Evolutionary conservation across 2,329 filamentous ascomycete genomes (phyloP), one percentile per base, ranked within the genome.

Genomic region (Epichloe elymi): DNA sequence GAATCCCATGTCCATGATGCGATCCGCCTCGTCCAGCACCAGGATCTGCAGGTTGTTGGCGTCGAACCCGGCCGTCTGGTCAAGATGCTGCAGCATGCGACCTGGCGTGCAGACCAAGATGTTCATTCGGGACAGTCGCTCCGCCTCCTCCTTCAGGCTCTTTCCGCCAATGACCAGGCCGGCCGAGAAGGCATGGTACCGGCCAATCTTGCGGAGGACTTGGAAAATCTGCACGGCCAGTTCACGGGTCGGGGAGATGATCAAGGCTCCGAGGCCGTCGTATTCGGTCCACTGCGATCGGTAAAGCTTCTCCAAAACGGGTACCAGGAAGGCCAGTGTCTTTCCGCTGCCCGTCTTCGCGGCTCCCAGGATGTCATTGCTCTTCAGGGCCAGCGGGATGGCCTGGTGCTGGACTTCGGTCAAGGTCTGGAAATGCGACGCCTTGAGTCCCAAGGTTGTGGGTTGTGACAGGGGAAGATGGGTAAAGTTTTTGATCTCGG

Each of bases 1-100:
- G 65, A 98, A 98, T 5, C 93, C 93, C 88, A 97, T 93, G 63
- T 98, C 93, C 77, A 98, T 82, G 62, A 96, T 96, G 39, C 93
- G 81, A 66, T 98, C 93, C 3, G 93, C 93, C 67, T 98, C 93
- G 61, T 98, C 93, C 51, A 98, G 74, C 0, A 98, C 90, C 48
- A 98, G 72, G 65, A 98, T 86, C 69, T 95, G 88, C 56, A 98
- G 67, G 64, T 95, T 93, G 64, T 93, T 85, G 56, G 91, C 86
- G 57, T 91, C 88, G 63, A 98, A 86, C 17, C 85, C 82, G 0
- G 88, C 87, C 0, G 91, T 97, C 71, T 96, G 90, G 61, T 95
- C 91, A 61, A 98, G 74, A 67, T 98, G 93, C 68, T 98, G 93
- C 59, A 97, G 71, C 77, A 98, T 95, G 37, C 93, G 81, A 2